These are phyloP conservation scores for Leucocoprinus birnbaumii DNA, from an alignment of 768 basidiomycete genomes.

Conservation along the genomic window DNA sequence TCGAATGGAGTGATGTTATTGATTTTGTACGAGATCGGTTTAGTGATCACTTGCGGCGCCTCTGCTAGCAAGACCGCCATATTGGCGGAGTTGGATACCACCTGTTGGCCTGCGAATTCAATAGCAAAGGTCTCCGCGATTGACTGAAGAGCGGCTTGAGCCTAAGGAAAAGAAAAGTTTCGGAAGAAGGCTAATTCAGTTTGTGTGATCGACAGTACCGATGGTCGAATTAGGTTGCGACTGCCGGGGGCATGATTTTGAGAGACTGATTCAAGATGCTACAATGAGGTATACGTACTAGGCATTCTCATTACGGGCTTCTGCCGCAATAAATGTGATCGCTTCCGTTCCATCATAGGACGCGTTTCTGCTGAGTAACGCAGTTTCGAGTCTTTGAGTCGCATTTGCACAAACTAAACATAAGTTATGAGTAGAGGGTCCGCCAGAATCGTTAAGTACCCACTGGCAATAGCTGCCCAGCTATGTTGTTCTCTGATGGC, in stretches of 20 bases:
- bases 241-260: neutral
- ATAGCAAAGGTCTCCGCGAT: conserved; percentile 13
- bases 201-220: neutral
- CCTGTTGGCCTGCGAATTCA: conserved; percentile 14
- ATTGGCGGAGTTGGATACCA: conserved; percentile 49
- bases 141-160: conserved; percentile 12
- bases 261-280: neutral
- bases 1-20: conserved; percentile 59
- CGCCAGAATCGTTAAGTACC: too few species aligned
- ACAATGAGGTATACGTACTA: neutral
- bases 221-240: neutral
- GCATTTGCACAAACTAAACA: conserved; percentile 7
- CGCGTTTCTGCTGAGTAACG: conserved; percentile 9
- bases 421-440: too few species aligned
- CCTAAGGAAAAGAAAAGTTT: too few species aligned
- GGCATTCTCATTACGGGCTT: conserved; percentile 15
- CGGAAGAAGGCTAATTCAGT: too few species aligned
- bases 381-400: neutral
- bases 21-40: conserved; percentile 45
- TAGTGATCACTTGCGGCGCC: conserved; percentile 41
- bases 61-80: too few species aligned
- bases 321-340: conserved; percentile 40
- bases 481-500: conserved; percentile 40
- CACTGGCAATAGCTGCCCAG: conserved; percentile 47
- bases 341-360: conserved; percentile 46